These are phyloP conservation scores for Kodamaea kaohsiungensis DNA, from an alignment of 805 yeast genomes.

Conservation along the genomic window DNA sequence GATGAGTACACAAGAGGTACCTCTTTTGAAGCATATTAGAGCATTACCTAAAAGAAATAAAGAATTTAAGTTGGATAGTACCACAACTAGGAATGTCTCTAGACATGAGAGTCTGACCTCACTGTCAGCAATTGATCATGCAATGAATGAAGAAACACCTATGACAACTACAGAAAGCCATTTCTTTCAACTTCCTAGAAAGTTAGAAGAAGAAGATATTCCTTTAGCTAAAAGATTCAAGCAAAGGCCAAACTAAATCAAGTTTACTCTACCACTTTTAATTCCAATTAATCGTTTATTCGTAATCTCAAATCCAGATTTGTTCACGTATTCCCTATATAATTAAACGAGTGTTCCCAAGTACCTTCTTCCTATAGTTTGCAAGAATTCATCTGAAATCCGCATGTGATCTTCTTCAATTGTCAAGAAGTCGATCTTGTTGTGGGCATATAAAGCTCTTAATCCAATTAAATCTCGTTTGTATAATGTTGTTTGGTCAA, in stretches of 20 bases:
- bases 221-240: not conserved
- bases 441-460: constrained; percentile 42
- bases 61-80: not conserved
- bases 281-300: not conserved
- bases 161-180: not conserved
- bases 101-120: not conserved
- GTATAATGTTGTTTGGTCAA: constrained; percentile 52
- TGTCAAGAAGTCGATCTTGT: constrained; percentile 47
- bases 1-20: not conserved
- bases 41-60: not conserved
- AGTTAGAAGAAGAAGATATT: not conserved
- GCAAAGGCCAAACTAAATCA: no score
- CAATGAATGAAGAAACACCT: not conserved
- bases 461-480: constrained; percentile 63
- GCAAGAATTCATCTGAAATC: constrained; percentile 54
- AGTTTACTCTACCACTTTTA: no score
- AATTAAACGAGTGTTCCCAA: constrained; percentile 28
- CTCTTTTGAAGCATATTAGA: not conserved
- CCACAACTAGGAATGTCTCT: not conserved
- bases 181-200: not conserved
- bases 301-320: not conserved
- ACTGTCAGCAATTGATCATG: not conserved
- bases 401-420: constrained; percentile 67
- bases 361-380: constrained; percentile 43
- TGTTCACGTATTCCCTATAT: not conserved